Percentiles rank a stretch among this genome's conserved stretches.
Evolutionary conservation across 805 yeast species (phyloP).

Genomic region (Lachancea fermentati): DNA sequence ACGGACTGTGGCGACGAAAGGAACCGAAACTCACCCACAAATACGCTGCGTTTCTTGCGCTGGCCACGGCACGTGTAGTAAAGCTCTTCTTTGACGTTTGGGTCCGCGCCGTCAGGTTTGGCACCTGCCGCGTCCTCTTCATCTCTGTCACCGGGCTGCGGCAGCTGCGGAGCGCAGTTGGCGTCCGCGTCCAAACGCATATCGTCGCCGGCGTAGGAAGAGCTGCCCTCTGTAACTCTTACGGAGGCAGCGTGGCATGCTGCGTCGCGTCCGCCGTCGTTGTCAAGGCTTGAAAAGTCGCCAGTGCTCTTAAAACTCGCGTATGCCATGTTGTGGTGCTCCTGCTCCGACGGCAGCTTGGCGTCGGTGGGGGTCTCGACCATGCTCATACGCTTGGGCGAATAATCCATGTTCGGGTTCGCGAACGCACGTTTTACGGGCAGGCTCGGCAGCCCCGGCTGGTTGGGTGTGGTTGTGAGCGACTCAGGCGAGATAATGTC

Average conservation of each 20-base stretch:
- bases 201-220: slow-evolving; percentile 1
- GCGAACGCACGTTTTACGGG: background rate
- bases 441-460: background rate
- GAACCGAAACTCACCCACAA: slow-evolving; percentile 34
- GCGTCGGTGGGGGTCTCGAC: slow-evolving; percentile 8
- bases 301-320: background rate
- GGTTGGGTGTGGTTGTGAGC: background rate
- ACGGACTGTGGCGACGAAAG: slow-evolving; percentile 42
- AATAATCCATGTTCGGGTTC: background rate
- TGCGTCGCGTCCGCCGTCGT: too few relatives aligned
- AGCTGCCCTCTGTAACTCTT: background rate
- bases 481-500: background rate
- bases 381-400: background rate
- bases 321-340: background rate
- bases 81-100: slow-evolving; percentile 13
- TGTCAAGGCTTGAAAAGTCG: slow-evolving; percentile 1
- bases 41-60: slow-evolving; percentile 24
- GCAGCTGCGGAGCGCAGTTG: background rate
- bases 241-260: too few relatives aligned
- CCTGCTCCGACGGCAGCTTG: slow-evolving; percentile 1
- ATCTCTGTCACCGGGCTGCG: background rate
- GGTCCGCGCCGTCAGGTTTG: slow-evolving; percentile 3
- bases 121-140: background rate
- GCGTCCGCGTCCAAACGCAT: background rate
- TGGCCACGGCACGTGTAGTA: slow-evolving; percentile 12